phyloP scores from a whole-genome alignment of 2,329 filamentous ascomycete species.

The Pestalotiopsis sp. region DNA sequence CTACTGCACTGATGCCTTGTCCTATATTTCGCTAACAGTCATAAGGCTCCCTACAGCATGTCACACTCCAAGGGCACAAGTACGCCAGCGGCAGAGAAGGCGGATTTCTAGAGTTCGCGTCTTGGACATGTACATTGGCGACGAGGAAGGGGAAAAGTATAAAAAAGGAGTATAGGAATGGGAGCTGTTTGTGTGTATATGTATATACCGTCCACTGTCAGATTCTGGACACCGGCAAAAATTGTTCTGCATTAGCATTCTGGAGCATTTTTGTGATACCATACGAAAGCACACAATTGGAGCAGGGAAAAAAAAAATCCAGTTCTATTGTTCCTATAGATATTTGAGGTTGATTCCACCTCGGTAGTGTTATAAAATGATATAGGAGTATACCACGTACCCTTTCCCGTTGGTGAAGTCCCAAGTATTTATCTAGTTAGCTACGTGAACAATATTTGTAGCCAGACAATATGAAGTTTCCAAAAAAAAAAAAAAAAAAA shows the following conservation, averaged over 20 bases:
- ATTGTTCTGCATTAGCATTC: background rate
- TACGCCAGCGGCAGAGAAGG: constrained; percentile 54
- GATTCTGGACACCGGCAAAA: background rate
- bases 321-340: too few species aligned
- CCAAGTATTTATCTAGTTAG: too few species aligned
- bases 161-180: background rate
- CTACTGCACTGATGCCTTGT: background rate
- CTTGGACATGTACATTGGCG: background rate
- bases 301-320: too few species aligned
- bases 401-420: too few species aligned
- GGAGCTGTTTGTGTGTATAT: background rate
- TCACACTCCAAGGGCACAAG: constrained; percentile 64
- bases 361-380: too few species aligned
- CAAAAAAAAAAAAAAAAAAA: too few species aligned
- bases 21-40: too few species aligned
- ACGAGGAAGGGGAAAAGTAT: background rate
- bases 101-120: background rate
- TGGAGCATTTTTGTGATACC: background rate
- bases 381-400: too few species aligned
- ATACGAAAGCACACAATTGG: too few species aligned
- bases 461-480: too few species aligned
- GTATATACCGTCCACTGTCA: background rate
- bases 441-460: too few species aligned
- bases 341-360: too few species aligned
- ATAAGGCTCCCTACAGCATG: constrained; percentile 72